Conservation (phyloP, 192 early-diverging fungal species). For the Dissophora ornata region DNA sequence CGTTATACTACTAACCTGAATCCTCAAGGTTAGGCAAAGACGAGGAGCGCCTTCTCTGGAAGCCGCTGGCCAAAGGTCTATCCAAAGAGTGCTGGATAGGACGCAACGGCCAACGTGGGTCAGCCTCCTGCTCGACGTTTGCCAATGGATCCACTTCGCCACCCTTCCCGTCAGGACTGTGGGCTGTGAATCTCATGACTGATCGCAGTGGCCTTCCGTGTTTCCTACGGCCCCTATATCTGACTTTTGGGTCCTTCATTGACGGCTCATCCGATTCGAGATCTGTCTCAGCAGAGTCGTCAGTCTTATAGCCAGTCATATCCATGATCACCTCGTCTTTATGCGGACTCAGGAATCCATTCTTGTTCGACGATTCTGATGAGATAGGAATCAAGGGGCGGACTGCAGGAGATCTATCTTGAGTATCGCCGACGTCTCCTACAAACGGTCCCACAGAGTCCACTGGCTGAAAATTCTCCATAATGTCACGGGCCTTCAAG, state of each 20-base stretch:
- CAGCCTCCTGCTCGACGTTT: background rate
- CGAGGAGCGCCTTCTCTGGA: conserved; percentile 4
- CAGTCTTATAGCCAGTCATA: conserved; percentile 53
- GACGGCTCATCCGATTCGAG: conserved; percentile 24
- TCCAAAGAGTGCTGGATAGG: conserved; percentile 1
- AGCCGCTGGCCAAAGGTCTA: background rate
- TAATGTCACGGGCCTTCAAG: conserved; percentile 24
- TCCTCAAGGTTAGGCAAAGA: conserved; percentile 28
- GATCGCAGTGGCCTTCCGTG: background rate
- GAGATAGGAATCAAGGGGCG: background rate
- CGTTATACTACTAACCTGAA: too few relatives aligned
- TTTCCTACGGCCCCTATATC: background rate
- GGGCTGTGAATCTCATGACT: background rate
- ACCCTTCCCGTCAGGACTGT: background rate
- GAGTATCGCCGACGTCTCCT: too few relatives aligned
- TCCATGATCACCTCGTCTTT: conserved; percentile 41
- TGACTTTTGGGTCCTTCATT: background rate
- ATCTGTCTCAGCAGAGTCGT: conserved; percentile 38
- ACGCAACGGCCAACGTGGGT: conserved; percentile 10
- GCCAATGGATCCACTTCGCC: background rate
- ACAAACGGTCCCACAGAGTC: too few relatives aligned
- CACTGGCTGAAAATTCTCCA: conserved; percentile 38
- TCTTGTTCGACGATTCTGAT: background rate
- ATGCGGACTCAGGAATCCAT: background rate
- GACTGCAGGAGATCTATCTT: too few relatives aligned